A percentile compares a stretch with the other conserved stretches of the same genome.
phyloP scores from a whole-genome alignment of 768 basidiomycete species.

The Serendipita sp. region DNA sequence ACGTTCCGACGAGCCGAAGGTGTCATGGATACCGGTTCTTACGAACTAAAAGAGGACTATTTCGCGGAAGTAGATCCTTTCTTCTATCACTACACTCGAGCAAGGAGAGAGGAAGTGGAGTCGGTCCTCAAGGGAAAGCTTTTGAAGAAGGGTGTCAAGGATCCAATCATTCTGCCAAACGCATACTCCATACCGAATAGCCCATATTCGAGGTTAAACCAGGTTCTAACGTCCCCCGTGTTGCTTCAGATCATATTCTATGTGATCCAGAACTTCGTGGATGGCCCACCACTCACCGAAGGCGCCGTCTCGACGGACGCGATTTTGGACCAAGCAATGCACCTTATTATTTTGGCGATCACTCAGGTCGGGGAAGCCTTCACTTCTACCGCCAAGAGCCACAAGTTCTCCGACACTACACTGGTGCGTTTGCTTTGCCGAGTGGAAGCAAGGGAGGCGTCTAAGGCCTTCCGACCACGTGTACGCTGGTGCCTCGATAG shows the following conservation, averaged over 20 bases:
- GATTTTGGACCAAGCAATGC: constrained; percentile 75
- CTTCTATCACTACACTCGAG: constrained; percentile 89
- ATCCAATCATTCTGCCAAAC: constrained; percentile 64
- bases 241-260: constrained; percentile 75
- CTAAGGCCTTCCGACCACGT: constrained; percentile 51
- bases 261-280: constrained; percentile 57
- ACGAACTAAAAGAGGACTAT: constrained; percentile 69
- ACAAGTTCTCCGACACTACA: constrained; percentile 44
- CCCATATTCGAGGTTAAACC: constrained; percentile 51
- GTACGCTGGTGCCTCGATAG: constrained; percentile 59
- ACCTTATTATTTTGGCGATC: constrained; percentile 72
- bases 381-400: constrained; percentile 37
- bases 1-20: constrained; percentile 69
- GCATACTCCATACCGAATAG: constrained; percentile 46
- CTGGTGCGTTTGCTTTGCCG: constrained; percentile 58
- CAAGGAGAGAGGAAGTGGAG: constrained; percentile 86
- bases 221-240: constrained; percentile 51
- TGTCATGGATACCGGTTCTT: constrained; percentile 65
- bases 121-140: constrained; percentile 48
- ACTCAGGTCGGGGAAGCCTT: constrained; percentile 55
- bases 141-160: constrained; percentile 45
- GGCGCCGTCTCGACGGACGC: constrained; percentile 66
- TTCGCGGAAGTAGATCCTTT: constrained; percentile 88
- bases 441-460: constrained; percentile 66
- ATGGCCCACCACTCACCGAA: constrained; percentile 33